Percentiles rank a stretch among this genome's conserved stretches.
Evolutionary conservation across 116 monocot genomes (phyloP).

Genomic region (Trichopus zeylanicus): DNA sequence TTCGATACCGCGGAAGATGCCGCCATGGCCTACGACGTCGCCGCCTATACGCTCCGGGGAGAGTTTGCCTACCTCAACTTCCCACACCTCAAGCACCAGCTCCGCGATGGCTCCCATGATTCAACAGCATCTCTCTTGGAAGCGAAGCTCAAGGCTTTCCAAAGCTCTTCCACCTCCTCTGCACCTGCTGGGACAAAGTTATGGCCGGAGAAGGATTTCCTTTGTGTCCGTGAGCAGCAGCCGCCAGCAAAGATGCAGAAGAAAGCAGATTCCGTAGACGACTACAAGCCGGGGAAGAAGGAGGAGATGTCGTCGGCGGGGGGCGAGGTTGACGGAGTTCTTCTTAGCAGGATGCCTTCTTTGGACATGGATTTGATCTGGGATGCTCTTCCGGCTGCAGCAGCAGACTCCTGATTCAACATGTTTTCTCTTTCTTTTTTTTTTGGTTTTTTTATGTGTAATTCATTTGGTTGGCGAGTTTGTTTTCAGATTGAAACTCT

Average conservation of each 20-base stretch:
- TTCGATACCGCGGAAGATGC: slow-evolving; percentile 62
- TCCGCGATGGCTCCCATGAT: neutral
- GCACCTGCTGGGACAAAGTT: neutral
- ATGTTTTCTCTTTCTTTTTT: neutral
- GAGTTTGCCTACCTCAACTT: slow-evolving; percentile 57
- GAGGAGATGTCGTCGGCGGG: neutral
- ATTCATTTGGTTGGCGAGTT: too few species aligned
- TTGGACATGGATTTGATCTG: slow-evolving; percentile 26
- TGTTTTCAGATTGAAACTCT: too few species aligned
- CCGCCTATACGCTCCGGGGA: slow-evolving; percentile 50
- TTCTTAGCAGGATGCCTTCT: slow-evolving; percentile 26
- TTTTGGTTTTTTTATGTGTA: neutral
- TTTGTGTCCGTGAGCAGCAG: too few species aligned
- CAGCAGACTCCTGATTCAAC: neutral
- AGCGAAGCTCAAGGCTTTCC: slow-evolving; percentile 36
- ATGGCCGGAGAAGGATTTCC: slow-evolving; percentile 4
- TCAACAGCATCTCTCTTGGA: slow-evolving; percentile 32
- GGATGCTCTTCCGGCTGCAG: slow-evolving; percentile 11
- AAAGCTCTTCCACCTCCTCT: neutral
- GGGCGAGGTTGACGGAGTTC: slow-evolving; percentile 10
- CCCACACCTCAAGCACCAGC: slow-evolving; percentile 38
- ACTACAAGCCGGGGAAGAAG: neutral
- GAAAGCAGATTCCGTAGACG: slow-evolving; percentile 2
- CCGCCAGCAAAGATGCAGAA: slow-evolving; percentile 8
- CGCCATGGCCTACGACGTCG: slow-evolving; percentile 62